phyloP scores from a whole-genome alignment of 192 early-diverging fungal species.

The Radiomyces spectabilis region DNA sequence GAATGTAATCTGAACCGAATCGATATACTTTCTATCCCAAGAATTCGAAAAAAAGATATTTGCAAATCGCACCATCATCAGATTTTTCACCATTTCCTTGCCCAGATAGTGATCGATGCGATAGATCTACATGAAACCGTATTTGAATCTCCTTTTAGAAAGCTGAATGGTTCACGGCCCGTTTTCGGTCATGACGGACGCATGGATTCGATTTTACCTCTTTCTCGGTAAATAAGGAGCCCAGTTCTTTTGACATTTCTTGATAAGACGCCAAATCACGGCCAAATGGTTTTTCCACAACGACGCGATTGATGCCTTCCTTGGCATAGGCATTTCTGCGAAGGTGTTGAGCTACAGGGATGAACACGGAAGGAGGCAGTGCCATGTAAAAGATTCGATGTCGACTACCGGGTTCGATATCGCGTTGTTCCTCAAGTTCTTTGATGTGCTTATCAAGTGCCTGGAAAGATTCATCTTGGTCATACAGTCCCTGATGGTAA shows the following conservation, averaged over 20 bases:
- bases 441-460: conserved; percentile 54
- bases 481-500: conserved; percentile 84
- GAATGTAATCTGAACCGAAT: conserved; percentile 96
- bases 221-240: conserved; percentile 75
- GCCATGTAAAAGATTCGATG: conserved; percentile 95
- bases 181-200: background rate
- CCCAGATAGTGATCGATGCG: conserved; percentile 99
- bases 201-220: conserved; percentile 49
- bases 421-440: conserved; percentile 42
- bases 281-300: conserved; percentile 98
- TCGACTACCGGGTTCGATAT: conserved; percentile 25
- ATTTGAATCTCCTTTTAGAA: no score
- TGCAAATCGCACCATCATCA: conserved; percentile 89
- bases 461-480: conserved; percentile 63
- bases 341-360: conserved; percentile 72
- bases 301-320: conserved; percentile 69
- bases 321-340: conserved; percentile 59
- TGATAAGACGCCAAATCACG: conserved; percentile 81
- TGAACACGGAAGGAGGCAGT: conserved; percentile 91
- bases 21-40: conserved; percentile 84
- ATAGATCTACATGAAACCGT: conserved; percentile 69
- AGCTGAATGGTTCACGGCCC: background rate
- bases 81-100: conserved; percentile 99
- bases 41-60: conserved; percentile 91
- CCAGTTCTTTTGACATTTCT: conserved; percentile 63